Conservation (phyloP, 73 alveolate genomes). For the Effrenium voratum region DNA sequence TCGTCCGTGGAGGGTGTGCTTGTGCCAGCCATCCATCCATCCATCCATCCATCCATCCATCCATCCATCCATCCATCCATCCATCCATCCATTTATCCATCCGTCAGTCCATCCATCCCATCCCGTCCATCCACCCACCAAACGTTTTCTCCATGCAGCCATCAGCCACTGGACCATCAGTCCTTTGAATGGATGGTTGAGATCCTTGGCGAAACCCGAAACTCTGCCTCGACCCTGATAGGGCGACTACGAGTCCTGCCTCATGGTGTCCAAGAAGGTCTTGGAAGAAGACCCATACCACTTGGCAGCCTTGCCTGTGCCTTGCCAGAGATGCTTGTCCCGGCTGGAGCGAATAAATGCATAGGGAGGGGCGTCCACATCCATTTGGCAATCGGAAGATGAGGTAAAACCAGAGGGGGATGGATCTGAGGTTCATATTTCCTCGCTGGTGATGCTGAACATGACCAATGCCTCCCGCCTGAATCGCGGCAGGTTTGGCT, state of each 20-base stretch:
- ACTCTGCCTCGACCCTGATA: neutral
- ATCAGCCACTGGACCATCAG: too few relatives aligned
- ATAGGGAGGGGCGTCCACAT: neutral
- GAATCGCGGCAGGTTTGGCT: neutral
- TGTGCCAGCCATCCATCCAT: too few relatives aligned
- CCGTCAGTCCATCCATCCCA: too few relatives aligned
- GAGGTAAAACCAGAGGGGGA: too few relatives aligned
- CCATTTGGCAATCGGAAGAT: neutral
- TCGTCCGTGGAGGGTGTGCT: too few relatives aligned
- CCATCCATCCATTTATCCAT: too few relatives aligned
- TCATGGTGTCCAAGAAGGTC: constrained; percentile 75
- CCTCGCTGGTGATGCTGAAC: constrained; percentile 91
- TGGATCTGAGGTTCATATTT: constrained; percentile 82
- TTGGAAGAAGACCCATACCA: constrained; percentile 86
- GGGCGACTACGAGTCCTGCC: constrained; percentile 92
- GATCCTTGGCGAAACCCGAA: too few relatives aligned
- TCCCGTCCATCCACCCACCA: too few relatives aligned
- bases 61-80: too few relatives aligned
- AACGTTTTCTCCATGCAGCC: too few relatives aligned
- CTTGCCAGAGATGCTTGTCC: neutral
- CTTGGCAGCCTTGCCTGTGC: constrained; percentile 63
- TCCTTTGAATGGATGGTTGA: too few relatives aligned
- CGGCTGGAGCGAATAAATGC: neutral
- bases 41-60: too few relatives aligned
- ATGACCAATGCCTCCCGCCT: constrained; percentile 44